A percentile compares a stretch with the other conserved stretches of the same genome.
phyloP scores from a whole-genome alignment of 495 filamentous ascomycete genomes.

The Penicillium parvum region DNA sequence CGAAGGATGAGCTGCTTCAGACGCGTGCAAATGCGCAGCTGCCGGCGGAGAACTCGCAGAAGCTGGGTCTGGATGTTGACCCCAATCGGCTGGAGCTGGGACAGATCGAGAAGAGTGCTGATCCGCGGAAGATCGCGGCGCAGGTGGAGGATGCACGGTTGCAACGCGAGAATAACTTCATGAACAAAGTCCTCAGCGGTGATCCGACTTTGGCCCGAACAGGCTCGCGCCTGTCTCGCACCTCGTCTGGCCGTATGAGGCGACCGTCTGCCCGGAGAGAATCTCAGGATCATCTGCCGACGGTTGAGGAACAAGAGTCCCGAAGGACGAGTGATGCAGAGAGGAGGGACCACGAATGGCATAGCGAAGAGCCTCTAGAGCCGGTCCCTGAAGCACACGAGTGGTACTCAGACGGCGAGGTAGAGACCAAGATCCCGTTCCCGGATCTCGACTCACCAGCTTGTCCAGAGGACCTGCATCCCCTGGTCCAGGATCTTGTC shows the following conservation, averaged over 20 bases:
- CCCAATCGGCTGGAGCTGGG: slow-evolving; percentile 38
- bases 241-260: slow-evolving; percentile 22
- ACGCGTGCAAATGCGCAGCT: slow-evolving; percentile 25
- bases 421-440: slow-evolving; percentile 14
- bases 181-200: slow-evolving; percentile 34
- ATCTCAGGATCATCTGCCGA: slow-evolving; percentile 18
- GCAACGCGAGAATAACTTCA: slow-evolving; percentile 38
- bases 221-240: slow-evolving; percentile 25
- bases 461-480: slow-evolving; percentile 39
- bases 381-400: slow-evolving; percentile 19
- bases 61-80: slow-evolving; percentile 33
- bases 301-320: slow-evolving; percentile 23
- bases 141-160: slow-evolving; percentile 41
- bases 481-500: slow-evolving; percentile 35
- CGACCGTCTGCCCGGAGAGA: slow-evolving; percentile 21
- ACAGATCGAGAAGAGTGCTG: slow-evolving; percentile 24
- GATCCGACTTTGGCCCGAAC: slow-evolving; percentile 16
- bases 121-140: slow-evolving; percentile 40
- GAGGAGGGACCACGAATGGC: slow-evolving; percentile 8
- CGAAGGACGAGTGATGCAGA: slow-evolving; percentile 11
- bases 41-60: slow-evolving; percentile 35
- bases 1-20: slow-evolving; percentile 34
- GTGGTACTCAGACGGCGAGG: slow-evolving; percentile 1
- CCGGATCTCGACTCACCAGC: slow-evolving; percentile 21
- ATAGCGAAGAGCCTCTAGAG: slow-evolving; percentile 18